Evolutionary conservation across 257 asterid genomes (phyloP).

Genomic region (Solanum appendiculatum): DNA sequence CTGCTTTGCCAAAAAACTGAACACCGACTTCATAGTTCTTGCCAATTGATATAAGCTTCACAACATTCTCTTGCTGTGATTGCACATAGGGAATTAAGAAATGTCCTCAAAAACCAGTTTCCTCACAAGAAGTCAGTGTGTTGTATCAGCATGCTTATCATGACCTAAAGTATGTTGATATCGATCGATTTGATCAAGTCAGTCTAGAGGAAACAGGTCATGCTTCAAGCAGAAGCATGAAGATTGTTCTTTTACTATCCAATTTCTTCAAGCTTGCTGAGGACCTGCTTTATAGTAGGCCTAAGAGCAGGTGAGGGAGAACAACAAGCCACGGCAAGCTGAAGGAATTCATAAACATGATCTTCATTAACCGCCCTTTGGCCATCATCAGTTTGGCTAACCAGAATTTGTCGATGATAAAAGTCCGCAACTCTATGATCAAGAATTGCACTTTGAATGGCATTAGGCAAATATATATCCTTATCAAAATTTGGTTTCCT

Average conservation of each 20-base stretch:
- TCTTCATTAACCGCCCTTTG: conserved; percentile 30
- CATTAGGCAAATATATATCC: conserved; percentile 52
- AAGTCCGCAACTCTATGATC: conserved; percentile 49
- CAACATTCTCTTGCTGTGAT: neutral
- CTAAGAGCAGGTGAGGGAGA: conserved; percentile 61
- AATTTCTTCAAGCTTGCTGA: conserved; percentile 66
- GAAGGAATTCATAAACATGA: conserved; percentile 38
- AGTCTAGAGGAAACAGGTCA: neutral
- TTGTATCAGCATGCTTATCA: neutral
- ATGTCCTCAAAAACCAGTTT: neutral
- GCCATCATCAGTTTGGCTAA: conserved; percentile 30
- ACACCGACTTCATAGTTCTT: neutral
- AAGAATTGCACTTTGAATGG: conserved; percentile 55
- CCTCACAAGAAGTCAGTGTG: neutral
- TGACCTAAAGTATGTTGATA: neutral
- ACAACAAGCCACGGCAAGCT: conserved; percentile 83
- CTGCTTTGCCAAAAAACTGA: neutral
- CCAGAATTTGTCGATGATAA: conserved; percentile 52
- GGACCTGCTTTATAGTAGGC: conserved; percentile 52
- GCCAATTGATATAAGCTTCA: neutral
- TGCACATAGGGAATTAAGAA: neutral
- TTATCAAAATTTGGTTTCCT: conserved; percentile 36
- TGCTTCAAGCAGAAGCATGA: neutral
- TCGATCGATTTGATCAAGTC: neutral
- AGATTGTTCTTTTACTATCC: conserved; percentile 11